Base-by-base conservation (phyloP, 176 grass and related monocot genomes). In the Sorghum bicolor region DNA sequence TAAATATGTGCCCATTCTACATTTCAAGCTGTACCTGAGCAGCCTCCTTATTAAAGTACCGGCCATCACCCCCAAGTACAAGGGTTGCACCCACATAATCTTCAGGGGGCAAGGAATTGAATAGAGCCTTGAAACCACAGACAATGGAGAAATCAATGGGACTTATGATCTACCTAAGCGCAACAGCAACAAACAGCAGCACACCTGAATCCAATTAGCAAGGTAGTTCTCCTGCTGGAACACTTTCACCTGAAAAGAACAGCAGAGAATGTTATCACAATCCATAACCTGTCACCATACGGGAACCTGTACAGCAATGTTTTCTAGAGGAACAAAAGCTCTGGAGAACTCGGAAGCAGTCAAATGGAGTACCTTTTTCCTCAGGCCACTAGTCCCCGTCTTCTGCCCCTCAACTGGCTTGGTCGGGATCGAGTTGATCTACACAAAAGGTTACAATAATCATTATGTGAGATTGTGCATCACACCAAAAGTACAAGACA, bases 151-250 rank as follows among this genome's bases (percentile, higher is more conserved):
- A 39, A 76, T 85, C 2, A 83, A 28, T 78, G 48, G 57, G 70
- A 75, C 30, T 57, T 24, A 61, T 12, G 53, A 78, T 28, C 31
- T 45, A 74, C n/a, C 38, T n/a, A 48, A n/a, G 38, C 26, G 71
- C 70, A 85, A 37, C 63, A 87, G 29, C 9, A n/a, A 50, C 5
- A n/a, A 82, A 76, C n/a, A 30, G 32, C 26, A 24, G 17, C 66
- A 66, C 66, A 94, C 94, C 94, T 97, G 94, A 91, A 97, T 92
- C 94, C 94, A 97, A 65, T 94, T 97, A n/a, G 94, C 92, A 8
- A 97, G 83, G 78, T 97, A 97, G 80, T 94, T 97, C 69, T 86
- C 88, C 41, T 97, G 41, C 73, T 92, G 94, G 36, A 97, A 97
- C n/a, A 97, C 90, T 82, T 97, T 94, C 65, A 97, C 94, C 94